These are phyloP conservation scores for Fusarium sororula DNA, from an alignment of 2,329 filamentous ascomycete species.

Conservation along the genomic window DNA sequence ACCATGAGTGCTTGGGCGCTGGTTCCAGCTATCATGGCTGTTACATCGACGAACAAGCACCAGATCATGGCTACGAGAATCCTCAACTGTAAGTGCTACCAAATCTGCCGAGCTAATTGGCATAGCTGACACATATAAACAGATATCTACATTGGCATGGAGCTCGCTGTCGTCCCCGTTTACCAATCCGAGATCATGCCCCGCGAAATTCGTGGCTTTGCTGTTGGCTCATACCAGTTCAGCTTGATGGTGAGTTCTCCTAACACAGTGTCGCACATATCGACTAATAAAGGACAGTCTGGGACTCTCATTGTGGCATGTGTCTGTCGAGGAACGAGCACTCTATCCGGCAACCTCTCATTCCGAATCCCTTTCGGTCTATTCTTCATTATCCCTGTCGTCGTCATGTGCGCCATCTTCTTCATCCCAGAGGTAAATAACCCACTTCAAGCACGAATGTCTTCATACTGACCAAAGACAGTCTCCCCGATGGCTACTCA, in stretches of 20 bases:
- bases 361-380: constrained; percentile 36
- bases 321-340: constrained; percentile 34
- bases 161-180: constrained; percentile 44
- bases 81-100: constrained; percentile 18
- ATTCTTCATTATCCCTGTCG: constrained; percentile 33
- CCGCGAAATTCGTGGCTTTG: constrained; percentile 47
- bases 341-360: constrained; percentile 25
- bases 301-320: constrained; percentile 40
- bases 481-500: constrained; percentile 38
- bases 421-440: constrained; percentile 33
- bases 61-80: constrained; percentile 39
- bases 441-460: fast-evolving
- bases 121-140: background rate
- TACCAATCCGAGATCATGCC: constrained; percentile 46
- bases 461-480: background rate
- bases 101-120: background rate
- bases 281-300: background rate
- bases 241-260: constrained; percentile 36
- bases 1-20: constrained; percentile 49
- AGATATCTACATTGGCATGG: constrained; percentile 37
- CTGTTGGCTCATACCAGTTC: constrained; percentile 48
- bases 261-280: fast-evolving
- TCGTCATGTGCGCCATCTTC: constrained; percentile 29
- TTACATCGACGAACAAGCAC: constrained; percentile 34
- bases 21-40: constrained; percentile 29